These are phyloP conservation scores for Colletotrichum cordylinicola DNA, from an alignment of 2,329 filamentous ascomycete genomes.

Conservation along the genomic window DNA sequence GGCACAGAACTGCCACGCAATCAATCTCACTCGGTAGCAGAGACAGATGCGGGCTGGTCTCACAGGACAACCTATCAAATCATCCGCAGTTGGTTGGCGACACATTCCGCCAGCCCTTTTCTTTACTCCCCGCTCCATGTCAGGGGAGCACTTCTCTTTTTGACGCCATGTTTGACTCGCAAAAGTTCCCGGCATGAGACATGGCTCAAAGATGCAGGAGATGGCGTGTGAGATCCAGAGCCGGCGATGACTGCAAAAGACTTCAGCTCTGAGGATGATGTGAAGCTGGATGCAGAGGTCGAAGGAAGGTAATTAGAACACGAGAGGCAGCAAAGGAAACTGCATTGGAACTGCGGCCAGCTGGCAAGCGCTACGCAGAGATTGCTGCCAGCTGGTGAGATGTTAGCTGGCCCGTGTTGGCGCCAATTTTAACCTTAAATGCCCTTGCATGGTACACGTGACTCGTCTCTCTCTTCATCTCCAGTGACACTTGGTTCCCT, in stretches of 20 bases:
- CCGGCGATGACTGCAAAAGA: not conserved
- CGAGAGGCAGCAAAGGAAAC: too few relatives aligned
- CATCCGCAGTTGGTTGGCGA: not conserved
- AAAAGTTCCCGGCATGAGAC: not conserved
- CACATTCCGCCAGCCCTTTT: not conserved
- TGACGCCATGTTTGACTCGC: not conserved
- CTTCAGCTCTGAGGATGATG: not conserved
- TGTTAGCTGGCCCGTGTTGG: not conserved
- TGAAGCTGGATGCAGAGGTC: not conserved
- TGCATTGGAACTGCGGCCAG: not conserved
- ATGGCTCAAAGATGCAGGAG: not conserved
- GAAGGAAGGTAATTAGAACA: not conserved
- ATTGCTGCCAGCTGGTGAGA: not conserved
- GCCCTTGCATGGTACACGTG: not conserved
- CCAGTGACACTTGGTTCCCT: not conserved
- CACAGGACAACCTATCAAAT: not conserved
- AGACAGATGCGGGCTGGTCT: not conserved
- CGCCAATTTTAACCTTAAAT: conserved; percentile 17
- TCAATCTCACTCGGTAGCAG: not conserved
- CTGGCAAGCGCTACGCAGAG: not conserved
- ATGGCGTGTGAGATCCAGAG: not conserved
- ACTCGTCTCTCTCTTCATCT: not conserved
- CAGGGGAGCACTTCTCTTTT: not conserved
- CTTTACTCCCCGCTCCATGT: not conserved
- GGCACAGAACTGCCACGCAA: not conserved